A percentile compares a stretch with the other conserved stretches of the same genome.
Conservation (phyloP, 1,284 basidiomycete species). For the Cutaneotrichosporon dermatis region DNA sequence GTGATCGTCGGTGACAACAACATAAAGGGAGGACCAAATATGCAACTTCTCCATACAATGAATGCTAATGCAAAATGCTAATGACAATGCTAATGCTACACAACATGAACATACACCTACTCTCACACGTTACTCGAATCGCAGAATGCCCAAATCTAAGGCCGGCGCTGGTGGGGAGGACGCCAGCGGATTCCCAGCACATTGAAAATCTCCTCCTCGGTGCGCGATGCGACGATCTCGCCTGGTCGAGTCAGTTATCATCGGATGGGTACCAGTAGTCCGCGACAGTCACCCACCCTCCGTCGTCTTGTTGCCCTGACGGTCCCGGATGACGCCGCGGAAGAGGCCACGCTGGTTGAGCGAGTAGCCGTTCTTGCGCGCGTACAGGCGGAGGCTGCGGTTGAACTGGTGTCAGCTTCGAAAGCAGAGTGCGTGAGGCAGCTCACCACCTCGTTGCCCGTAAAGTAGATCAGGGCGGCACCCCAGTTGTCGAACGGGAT, state of each 20-base stretch:
- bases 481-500: slow-evolving; percentile 73
- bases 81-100: too few species aligned
- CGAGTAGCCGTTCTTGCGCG: slow-evolving; percentile 71
- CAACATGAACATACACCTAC: too few species aligned
- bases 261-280: not conserved
- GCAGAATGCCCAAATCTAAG: not conserved
- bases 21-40: too few species aligned
- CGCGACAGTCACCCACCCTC: slow-evolving; percentile 54
- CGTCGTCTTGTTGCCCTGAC: slow-evolving; percentile 60
- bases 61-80: too few species aligned
- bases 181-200: slow-evolving; percentile 56
- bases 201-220: slow-evolving; percentile 76
- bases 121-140: too few species aligned
- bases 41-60: too few species aligned
- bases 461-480: slow-evolving; percentile 82
- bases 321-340: slow-evolving; percentile 65
- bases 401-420: slow-evolving; percentile 63
- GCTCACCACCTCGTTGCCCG: slow-evolving; percentile 73
- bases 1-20: too few species aligned
- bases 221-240: slow-evolving; percentile 68
- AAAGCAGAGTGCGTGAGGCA: not conserved
- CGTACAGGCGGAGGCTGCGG: slow-evolving; percentile 77
- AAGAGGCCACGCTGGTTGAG: slow-evolving; percentile 81
- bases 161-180: slow-evolving; percentile 11
- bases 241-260: slow-evolving; percentile 52